Conservation (phyloP, 2,329 filamentous ascomycete genomes). For the Sphaerulina vaccinii region DNA sequence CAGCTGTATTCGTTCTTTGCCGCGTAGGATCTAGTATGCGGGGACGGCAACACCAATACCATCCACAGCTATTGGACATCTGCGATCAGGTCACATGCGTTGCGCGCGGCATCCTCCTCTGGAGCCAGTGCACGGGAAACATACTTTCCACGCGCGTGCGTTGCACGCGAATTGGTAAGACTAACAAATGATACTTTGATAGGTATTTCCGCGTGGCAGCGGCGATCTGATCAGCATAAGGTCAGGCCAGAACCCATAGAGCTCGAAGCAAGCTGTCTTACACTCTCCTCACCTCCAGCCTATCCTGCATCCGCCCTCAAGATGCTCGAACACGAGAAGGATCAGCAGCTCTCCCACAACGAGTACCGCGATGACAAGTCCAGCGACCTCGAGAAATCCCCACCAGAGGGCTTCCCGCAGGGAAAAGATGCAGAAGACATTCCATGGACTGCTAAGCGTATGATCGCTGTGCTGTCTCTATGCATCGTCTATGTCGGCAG, state of each 20-base stretch:
- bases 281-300: conserved; percentile 5
- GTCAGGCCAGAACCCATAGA: background rate
- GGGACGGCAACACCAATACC: background rate
- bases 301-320: background rate
- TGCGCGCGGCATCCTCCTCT: background rate
- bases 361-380: conserved; percentile 14
- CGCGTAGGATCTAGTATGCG: conserved; percentile 5
- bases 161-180: conserved; percentile 10
- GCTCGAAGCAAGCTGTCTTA: conserved; percentile 8
- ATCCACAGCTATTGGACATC: background rate
- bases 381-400: conserved; percentile 23
- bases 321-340: conserved; percentile 8
- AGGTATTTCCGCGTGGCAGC: conserved; percentile 18
- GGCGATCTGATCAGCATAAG: conserved; percentile 15
- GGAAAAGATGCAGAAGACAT: conserved; percentile 21
- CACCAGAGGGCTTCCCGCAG: conserved; percentile 12
- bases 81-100: background rate
- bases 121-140: conserved; percentile 1
- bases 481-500: conserved; percentile 28
- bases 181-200: conserved; percentile 2
- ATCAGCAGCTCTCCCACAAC: conserved; percentile 7
- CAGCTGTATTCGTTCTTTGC: conserved; percentile 18
- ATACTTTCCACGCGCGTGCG: conserved; percentile 3
- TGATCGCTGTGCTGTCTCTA: conserved; percentile 24
- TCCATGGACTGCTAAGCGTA: conserved; percentile 26